Evolutionary conservation across 345 rosid species (phyloP), one percentile per base, ranked within the genome.

Genomic region (Populus euphratica): DNA sequence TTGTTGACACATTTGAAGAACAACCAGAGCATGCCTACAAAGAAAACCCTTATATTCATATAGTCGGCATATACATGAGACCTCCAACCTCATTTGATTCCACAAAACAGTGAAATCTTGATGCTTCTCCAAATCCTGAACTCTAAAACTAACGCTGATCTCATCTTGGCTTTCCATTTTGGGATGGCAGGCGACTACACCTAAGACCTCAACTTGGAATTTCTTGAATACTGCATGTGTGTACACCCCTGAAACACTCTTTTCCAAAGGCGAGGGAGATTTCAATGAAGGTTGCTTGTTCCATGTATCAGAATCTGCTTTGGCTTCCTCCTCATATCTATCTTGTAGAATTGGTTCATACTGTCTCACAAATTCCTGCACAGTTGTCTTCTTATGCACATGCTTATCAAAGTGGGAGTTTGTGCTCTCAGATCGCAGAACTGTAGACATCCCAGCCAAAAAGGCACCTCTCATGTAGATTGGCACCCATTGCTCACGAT

Each of bases 181-280:
- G 27, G 94, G 94, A 81, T 85, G 83, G 68, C 94, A 90, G 14
- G 91, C 94, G 66, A 85, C 85, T 4, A 91, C 92, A 67, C 94
- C 94, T 77, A 90, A 83, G 59, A 89, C 88, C 83, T 90, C 94
- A 52, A 52, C 79, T 77, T 90, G 94, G 81, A 90, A 89, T 80
- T 84, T 90, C 82, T 80, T 90, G 86, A 90, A 89, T 49, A 90
- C 80, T 27, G 92, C 87, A 74, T 88, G 88, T 21, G 94, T 90
- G 72, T 90, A 90, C 7, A 89, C 59, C 73, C 85, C 88, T 27
- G 92, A 84, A 77, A 90, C 87, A 79, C 87, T 81, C 81, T 90
- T 90, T 87, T 89, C 94, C 84, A 87, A 86, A 50, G 94, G 94
- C 0, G 94, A 90, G 8, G 94, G 92, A 80, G 94, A 90, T 85